Evolutionary conservation across 2,329 filamentous ascomycete genomes (phyloP), one percentile per base, ranked within the genome.

Genomic region (Biscogniauxia mediterranea): DNA sequence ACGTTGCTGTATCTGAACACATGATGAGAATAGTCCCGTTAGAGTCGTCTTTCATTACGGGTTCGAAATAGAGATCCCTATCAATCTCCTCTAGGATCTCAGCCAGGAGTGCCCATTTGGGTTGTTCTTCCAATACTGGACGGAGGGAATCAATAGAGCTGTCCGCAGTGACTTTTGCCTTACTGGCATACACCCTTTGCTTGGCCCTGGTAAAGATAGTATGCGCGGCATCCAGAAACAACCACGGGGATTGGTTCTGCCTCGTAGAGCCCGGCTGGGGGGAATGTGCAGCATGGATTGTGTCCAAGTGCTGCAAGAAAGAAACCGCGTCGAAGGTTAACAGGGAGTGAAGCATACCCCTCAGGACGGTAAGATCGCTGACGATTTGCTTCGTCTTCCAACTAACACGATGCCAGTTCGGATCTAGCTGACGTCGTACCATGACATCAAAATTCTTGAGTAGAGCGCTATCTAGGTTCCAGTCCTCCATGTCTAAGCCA

Each of bases 311-410:
- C 72, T 94, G 91, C 63, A 96, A 86, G 73, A 99, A 96, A 5
- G 90, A 91, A 38, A 98, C 92, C 20, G 92, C 88, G 75, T 99
- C 95, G 68, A 95, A 92, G 1, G 89, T 89, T 25, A 99, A 83
- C 20, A 99, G 81, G 42, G 81, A 89, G 76, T 94, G 90, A 17
- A 99, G 83, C 74, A 98, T 89, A 21, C 87, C 88, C 60, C 94
- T 86, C 46, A 99, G 82, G 19, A 97, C 88, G 0, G 89, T 90
- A 68, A 99, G 76, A 73, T 98, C 95, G 69, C 89, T 90, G 60
- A 96, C 94, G 68, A 99, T 97, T 76, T 97, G 93, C 70, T 90
- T 92, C 1, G 94, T 98, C 76, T 95, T 93, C 83, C 91, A 96
- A 74, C 91, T 97, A 56, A 97, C 91, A 58, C 95, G 87, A 78